Percentiles rank a stretch among this genome's conserved stretches.
These are phyloP conservation scores for Clonostachys chloroleuca DNA, from an alignment of 2,329 filamentous ascomycete species.

Conservation along the genomic window DNA sequence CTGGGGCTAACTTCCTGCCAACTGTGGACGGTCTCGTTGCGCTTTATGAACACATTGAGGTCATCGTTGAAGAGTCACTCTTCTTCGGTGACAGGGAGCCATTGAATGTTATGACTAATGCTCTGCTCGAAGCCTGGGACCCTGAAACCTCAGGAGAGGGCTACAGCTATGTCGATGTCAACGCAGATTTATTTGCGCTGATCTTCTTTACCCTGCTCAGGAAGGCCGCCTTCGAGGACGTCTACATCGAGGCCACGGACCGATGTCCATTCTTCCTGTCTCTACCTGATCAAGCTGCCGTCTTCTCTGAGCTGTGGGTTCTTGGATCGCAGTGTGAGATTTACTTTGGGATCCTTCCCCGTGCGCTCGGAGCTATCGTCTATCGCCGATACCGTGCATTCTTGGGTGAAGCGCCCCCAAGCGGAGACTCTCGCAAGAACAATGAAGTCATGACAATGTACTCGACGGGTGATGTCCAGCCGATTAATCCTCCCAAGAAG, in stretches of 20 bases:
- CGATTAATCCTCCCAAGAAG: background rate
- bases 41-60: slow-evolving; percentile 15
- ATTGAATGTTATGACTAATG: slow-evolving; percentile 27
- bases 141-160: slow-evolving; percentile 9
- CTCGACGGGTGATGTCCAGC: slow-evolving; percentile 15
- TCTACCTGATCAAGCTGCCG: slow-evolving; percentile 58
- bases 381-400: slow-evolving; percentile 21
- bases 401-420: slow-evolving; percentile 16
- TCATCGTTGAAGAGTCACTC: slow-evolving; percentile 17
- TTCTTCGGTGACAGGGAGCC: slow-evolving; percentile 18
- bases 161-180: slow-evolving; percentile 29
- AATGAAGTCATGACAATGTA: slow-evolving; percentile 27
- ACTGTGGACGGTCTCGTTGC: slow-evolving; percentile 13
- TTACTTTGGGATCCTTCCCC: slow-evolving; percentile 53
- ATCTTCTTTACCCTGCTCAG: slow-evolving; percentile 53
- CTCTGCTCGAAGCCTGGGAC: slow-evolving; percentile 25
- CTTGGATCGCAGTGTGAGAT: slow-evolving; percentile 59
- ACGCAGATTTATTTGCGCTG: slow-evolving; percentile 50
- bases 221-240: slow-evolving; percentile 54
- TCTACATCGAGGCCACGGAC: slow-evolving; percentile 59
- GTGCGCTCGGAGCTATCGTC: slow-evolving; percentile 37
- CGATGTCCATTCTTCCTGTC: slow-evolving; percentile 57
- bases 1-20: slow-evolving; percentile 14
- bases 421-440: slow-evolving; percentile 11
- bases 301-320: slow-evolving; percentile 60